Conservation (phyloP, 2,329 filamentous ascomycete genomes). For the Xylaria hypoxylon region DNA sequence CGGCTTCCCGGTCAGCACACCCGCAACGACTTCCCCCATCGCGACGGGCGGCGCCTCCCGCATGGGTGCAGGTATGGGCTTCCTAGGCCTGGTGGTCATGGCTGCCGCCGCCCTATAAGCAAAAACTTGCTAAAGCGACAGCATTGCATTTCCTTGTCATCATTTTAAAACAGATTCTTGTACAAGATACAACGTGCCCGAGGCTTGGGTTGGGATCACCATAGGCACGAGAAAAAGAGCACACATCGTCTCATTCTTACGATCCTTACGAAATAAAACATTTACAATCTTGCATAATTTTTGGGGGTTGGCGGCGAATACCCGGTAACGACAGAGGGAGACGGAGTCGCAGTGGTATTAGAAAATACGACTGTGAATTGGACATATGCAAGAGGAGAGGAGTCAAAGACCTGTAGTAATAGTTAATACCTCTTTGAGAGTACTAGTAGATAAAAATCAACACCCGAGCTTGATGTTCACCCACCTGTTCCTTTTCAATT, state of each 20-base stretch:
- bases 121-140: constrained; percentile 2
- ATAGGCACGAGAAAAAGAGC: constrained; percentile 30
- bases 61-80: constrained; percentile 58
- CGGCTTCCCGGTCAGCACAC: constrained; percentile 42
- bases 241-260: constrained; percentile 59
- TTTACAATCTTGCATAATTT: constrained; percentile 49
- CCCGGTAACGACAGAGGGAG: constrained; percentile 14
- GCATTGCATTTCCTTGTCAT: constrained; percentile 14
- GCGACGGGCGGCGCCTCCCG: constrained; percentile 52
- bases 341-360: constrained; percentile 9
- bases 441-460: constrained; percentile 40
- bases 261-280: constrained; percentile 64
- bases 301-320: constrained; percentile 31
- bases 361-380: constrained; percentile 18
- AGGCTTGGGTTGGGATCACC: constrained; percentile 13
- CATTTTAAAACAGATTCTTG: constrained; percentile 32
- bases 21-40: constrained; percentile 41
- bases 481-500: constrained; percentile 2
- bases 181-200: constrained; percentile 35
- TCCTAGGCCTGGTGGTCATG: constrained; percentile 59
- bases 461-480: constrained; percentile 42
- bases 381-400: constrained; percentile 37
- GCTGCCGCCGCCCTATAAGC: constrained; percentile 61
- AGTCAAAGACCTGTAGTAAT: constrained; percentile 46
- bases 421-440: constrained; percentile 46